A percentile compares a stretch with the other conserved stretches of the same genome.
phyloP scores from a whole-genome alignment of 805 yeast species.

The Zygosaccharomyces kombuchaensis region DNA sequence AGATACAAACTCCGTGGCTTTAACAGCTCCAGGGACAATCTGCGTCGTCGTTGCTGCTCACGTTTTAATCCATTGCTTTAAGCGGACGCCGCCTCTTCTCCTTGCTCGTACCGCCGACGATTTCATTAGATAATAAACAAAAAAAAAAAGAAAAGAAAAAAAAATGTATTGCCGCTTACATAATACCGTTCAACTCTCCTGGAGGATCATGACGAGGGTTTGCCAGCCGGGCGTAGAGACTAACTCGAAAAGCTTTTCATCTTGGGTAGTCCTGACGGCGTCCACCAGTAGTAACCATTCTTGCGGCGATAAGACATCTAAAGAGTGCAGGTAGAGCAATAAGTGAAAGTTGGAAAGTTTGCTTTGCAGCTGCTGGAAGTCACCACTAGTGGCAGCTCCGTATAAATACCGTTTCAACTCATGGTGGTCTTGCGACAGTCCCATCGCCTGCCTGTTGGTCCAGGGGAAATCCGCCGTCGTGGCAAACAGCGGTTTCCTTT shows the following conservation, averaged over 20 bases:
- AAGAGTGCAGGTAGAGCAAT: slow-evolving; percentile 50
- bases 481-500: slow-evolving; percentile 35
- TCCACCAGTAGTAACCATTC: slow-evolving; percentile 51
- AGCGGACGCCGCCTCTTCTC: not conserved
- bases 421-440: slow-evolving; percentile 64
- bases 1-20: too few relatives aligned
- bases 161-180: slow-evolving; percentile 5
- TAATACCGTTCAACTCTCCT: slow-evolving; percentile 22
- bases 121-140: not conserved
- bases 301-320: slow-evolving; percentile 52
- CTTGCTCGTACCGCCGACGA: not conserved
- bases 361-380: slow-evolving; percentile 34
- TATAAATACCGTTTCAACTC: slow-evolving; percentile 50
- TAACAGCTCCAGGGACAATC: too few relatives aligned
- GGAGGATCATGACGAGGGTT: slow-evolving; percentile 58
- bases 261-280: slow-evolving; percentile 46
- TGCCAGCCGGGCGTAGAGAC: slow-evolving; percentile 68
- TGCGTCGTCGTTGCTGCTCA: too few relatives aligned
- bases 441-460: slow-evolving; percentile 74
- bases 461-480: slow-evolving; percentile 54
- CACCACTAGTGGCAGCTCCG: slow-evolving; percentile 25
- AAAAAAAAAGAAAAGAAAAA: not conserved
- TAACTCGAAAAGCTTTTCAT: slow-evolving; percentile 44
- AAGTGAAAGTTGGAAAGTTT: slow-evolving; percentile 72
- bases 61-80: too few relatives aligned